Evolutionary conservation across 2,329 filamentous ascomycete genomes (phyloP), one percentile per base, ranked within the genome.

Genomic region (Colletotrichum higginsianum): DNA sequence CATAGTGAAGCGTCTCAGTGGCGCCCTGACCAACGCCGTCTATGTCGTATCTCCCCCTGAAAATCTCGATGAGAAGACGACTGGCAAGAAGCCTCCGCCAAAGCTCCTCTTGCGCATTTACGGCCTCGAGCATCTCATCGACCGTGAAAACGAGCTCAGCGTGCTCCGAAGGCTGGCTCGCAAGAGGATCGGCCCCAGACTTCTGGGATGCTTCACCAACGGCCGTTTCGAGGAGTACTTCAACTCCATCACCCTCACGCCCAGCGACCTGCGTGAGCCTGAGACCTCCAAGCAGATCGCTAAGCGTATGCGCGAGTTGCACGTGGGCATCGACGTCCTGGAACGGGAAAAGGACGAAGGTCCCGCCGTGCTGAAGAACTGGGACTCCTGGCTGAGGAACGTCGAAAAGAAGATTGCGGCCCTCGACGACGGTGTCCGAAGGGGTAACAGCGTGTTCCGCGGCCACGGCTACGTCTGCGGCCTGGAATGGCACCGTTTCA

Each of bases 211-310:
- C 0, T 99, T 99, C 80, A 90, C 88, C 65, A 99, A 99, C 78
- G 96, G 96, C 12, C 93, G 96, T 6, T 99, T 99, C 75, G 96
- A 99, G 82, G 93, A 99, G 80, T 98, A 92, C 79, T 93, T 98
- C 79, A 90, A 98, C 78, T 95, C 96, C 0, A 90, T 90, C 47
- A 92, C 96, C 0, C 87, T 99, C 52, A 96, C 92, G 0, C 87
- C 92, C 0, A 86, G 89, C 35, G 93, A 97, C 75, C 83, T 99
- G 56, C 92, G 94, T 47, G 90, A 94, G 42, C 89, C 94, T 0
- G 93, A 94, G 61, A 98, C 94, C 0, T 97, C 93, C 44, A 93
- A 90, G 78, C 94, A 98, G 79, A 99, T 99, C 78, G 96, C 96
- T 15, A 98, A 98, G 86, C 93, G 96, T 61, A 98, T 99, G 94